These are phyloP conservation scores for Alternaria angustiovoidea DNA, from an alignment of 2,329 filamentous ascomycete species.

Conservation along the genomic window DNA sequence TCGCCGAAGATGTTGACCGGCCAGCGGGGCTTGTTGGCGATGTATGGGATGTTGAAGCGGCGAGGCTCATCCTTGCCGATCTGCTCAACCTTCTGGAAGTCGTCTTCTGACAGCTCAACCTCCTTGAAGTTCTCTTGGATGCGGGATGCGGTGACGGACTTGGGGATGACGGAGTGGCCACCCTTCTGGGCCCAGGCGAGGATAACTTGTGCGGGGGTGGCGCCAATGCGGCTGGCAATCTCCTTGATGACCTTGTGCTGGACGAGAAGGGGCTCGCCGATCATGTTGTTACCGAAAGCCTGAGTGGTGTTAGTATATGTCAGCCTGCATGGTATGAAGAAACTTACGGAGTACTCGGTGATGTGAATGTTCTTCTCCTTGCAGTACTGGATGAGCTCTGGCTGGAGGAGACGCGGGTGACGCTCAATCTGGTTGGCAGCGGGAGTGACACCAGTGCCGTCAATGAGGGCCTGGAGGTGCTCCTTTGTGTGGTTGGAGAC, in stretches of 20 bases:
- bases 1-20: constrained; percentile 65
- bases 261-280: constrained; percentile 56
- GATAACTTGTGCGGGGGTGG: constrained; percentile 79
- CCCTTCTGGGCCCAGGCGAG: constrained; percentile 85
- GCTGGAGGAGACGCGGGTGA: constrained; percentile 39
- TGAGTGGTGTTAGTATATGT: constrained; percentile 70
- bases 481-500: constrained; percentile 45
- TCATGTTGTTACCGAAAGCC: constrained; percentile 65
- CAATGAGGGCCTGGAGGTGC: constrained; percentile 62
- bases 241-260: constrained; percentile 67
- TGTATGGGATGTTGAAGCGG: constrained; percentile 58
- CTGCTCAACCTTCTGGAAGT: constrained; percentile 45
- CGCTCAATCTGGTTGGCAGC: constrained; percentile 45
- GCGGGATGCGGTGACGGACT: constrained; percentile 42
- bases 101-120: constrained; percentile 37
- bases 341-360: constrained; percentile 39
- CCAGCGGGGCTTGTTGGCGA: constrained; percentile 62
- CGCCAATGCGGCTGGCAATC: constrained; percentile 68
- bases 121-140: constrained; percentile 46
- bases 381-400: constrained; percentile 41
- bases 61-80: constrained; percentile 69
- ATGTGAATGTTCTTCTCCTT: constrained; percentile 44
- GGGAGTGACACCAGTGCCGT: constrained; percentile 45
- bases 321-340: constrained; percentile 52
- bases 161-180: constrained; percentile 43